phyloP scores from a whole-genome alignment of 176 grass and related monocot genomes.

The Avena sativa region DNA sequence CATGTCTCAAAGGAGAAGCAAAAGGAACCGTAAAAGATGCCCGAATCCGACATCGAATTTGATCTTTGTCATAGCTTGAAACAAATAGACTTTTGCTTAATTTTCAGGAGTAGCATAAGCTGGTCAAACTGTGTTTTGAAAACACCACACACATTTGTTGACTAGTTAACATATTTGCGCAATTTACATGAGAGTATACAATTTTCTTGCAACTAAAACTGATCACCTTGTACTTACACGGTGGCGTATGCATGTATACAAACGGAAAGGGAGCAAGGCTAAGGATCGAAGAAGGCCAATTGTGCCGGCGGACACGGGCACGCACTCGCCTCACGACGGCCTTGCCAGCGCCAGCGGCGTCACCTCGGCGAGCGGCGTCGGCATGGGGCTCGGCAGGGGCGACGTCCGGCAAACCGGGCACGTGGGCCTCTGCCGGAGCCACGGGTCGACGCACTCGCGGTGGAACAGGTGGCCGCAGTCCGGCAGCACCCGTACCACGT shows the following conservation, averaged over 20 bases:
- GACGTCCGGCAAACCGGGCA: not conserved
- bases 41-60: no score
- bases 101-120: no score
- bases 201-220: no score
- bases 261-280: not conserved
- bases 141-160: no score
- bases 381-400: conserved; percentile 13
- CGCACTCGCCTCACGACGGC: not conserved
- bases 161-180: no score
- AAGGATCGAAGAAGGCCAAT: not conserved
- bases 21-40: no score
- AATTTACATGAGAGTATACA: no score
- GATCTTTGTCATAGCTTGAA: no score
- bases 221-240: no score
- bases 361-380: conserved; percentile 16
- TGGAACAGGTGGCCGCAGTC: conserved; percentile 23
- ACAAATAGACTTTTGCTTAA: no score
- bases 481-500: conserved; percentile 1
- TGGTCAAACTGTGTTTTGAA: no score
- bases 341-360: not conserved
- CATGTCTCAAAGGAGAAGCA: no score
- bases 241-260: not conserved
- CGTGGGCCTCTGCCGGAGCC: conserved; percentile 19
- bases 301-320: not conserved
- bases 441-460: not conserved